Evolutionary conservation across 2,329 filamentous ascomycete genomes (phyloP).

Genomic region (Ceratocystiopsis brevicomis): DNA sequence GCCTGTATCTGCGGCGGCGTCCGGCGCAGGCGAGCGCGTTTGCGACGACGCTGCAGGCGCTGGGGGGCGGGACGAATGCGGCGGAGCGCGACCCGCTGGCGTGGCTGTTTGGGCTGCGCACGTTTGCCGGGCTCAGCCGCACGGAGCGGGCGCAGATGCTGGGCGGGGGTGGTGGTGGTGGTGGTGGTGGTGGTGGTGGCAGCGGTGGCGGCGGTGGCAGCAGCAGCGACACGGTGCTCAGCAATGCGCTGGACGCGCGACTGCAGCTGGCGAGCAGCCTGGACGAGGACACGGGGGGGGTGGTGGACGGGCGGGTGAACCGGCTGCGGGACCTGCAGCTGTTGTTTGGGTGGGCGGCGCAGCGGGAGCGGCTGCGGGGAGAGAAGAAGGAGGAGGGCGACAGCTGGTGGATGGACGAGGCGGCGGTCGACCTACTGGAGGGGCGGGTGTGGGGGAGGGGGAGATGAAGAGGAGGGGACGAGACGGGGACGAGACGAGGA

Average conservation of each 20-base stretch:
- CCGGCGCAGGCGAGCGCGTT: slow-evolving; percentile 52
- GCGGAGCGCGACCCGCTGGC: slow-evolving; percentile 32
- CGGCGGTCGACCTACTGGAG: slow-evolving; percentile 34
- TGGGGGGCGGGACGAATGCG: slow-evolving; percentile 18
- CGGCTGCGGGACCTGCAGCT: slow-evolving; percentile 28
- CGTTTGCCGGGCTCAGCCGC: slow-evolving; percentile 34
- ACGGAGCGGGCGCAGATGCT: slow-evolving; percentile 49
- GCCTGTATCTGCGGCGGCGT: slow-evolving; percentile 53
- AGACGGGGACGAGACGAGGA: not conserved
- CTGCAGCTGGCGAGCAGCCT: slow-evolving; percentile 42
- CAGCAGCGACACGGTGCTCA: slow-evolving; percentile 22
- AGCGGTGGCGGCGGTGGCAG: slow-evolving; percentile 18
- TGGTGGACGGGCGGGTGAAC: slow-evolving; percentile 6
- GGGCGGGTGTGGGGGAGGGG: slow-evolving; percentile 34
- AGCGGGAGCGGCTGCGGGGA: slow-evolving; percentile 15
- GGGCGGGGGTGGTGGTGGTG: slow-evolving; percentile 10
- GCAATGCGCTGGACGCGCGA: slow-evolving; percentile 45
- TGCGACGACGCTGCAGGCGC: slow-evolving; percentile 51
- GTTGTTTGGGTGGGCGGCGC: slow-evolving; percentile 37
- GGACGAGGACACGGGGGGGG: slow-evolving; percentile 11
- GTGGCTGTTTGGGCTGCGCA: slow-evolving; percentile 53
- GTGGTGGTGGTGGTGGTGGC: not conserved
- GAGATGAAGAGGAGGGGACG: slow-evolving; percentile 12
- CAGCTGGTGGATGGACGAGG: slow-evolving; percentile 36
- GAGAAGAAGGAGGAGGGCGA: slow-evolving; percentile 4